Conservation (phyloP, 805 yeast genomes). For the Starmera amethionina region DNA sequence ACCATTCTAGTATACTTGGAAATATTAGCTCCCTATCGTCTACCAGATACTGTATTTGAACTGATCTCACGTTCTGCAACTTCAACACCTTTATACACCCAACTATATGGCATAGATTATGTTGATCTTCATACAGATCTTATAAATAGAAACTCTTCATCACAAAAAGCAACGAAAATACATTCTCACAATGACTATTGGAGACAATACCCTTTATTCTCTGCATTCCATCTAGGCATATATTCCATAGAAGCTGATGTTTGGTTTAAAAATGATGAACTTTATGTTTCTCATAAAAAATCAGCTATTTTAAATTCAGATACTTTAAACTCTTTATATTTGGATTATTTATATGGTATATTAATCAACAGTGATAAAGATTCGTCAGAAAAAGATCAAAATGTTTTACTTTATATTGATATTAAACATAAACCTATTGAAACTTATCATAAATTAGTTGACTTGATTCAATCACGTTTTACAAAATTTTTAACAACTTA, state of each 20-base stretch:
- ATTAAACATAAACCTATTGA: conserved; percentile 40
- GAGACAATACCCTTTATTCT: conserved; percentile 46
- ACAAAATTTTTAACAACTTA: conserved; percentile 41
- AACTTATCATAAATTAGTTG: conserved; percentile 33
- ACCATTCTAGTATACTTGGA: too few relatives aligned
- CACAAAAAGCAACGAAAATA: conserved; percentile 19
- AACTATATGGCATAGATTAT: too few relatives aligned
- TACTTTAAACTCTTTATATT: conserved; percentile 40
- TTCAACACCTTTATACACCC: too few relatives aligned
- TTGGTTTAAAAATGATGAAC: conserved; percentile 30
- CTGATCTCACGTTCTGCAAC: too few relatives aligned
- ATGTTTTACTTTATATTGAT: conserved; percentile 42
- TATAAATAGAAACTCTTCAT: not conserved
- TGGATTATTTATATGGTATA: conserved; percentile 32
- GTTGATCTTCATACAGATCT: too few relatives aligned
- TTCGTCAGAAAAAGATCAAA: not conserved
- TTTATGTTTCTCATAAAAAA: conserved; percentile 57
- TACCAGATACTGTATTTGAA: too few relatives aligned
- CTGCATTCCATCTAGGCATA: conserved; percentile 43
- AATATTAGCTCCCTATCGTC: too few relatives aligned
- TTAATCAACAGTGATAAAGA: not conserved
- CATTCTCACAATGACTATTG: conserved; percentile 71
- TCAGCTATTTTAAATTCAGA: conserved; percentile 31
- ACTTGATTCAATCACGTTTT: conserved; percentile 37
- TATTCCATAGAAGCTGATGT: conserved; percentile 60